Evolutionary conservation across 192 early-diverging fungal genomes (phyloP), one percentile per base, ranked within the genome.

Genomic region (Backusella tarrabulga): DNA sequence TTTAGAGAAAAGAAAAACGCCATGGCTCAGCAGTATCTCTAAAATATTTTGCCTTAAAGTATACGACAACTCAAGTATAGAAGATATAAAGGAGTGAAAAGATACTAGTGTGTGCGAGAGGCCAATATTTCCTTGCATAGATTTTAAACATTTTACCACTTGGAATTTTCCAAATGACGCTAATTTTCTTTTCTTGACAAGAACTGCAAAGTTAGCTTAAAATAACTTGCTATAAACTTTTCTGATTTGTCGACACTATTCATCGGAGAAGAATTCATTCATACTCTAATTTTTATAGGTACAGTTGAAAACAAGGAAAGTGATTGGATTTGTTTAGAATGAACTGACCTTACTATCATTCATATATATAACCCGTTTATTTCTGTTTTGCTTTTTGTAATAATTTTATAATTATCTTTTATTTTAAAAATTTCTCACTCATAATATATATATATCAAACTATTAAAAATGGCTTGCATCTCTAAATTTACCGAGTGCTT

Each of bases 281-380:
- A 19, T 14, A 63, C 1, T 63, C 12, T 4, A 26, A 63, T 23
- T 63, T 63, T 63, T 63, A 63, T 63, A 63, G 56, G 56, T 63
- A 63, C 56, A 63, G n/a, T 63, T 32, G 3, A 56, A 63, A 63
- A 29, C 11, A 29, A 63, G 56, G 12, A 63, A 63, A 12, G 23
- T 63, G 12, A 63, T 63, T 63, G 56, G 56, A 26, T 63, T 63
- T 63, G 56, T 63, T 29, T 63, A 29, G n/a, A 63, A 63, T 63
- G 26, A 29, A 63, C 56, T n/a, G 46, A 50, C 19, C 46, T 50
- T n/a, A n/a, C 19, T 50, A 19, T 50, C 19, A 19, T n/a, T 50
- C 19, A 50, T n/a, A 9, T n/a, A 54, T 63, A 63, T 63, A 63
- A 63, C 9, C 11, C 56, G 12, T 54, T 21, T 60, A 12, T 60